phyloP scores from a whole-genome alignment of 1,284 basidiomycete species.

The Cryptococcus maquisensis region DNA sequence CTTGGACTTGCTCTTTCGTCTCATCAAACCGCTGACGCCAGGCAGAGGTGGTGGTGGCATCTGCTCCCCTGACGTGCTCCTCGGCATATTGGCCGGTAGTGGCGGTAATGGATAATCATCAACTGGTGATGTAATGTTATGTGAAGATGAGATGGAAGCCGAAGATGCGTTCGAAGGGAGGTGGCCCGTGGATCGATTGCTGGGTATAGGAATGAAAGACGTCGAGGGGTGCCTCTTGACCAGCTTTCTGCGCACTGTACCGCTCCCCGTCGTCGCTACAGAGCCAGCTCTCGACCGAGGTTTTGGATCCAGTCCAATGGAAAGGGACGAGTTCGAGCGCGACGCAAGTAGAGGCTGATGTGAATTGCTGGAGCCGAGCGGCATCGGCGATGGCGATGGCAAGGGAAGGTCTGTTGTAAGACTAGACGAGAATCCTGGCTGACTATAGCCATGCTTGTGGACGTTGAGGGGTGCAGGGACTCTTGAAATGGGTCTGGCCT shows the following conservation, averaged over 20 bases:
- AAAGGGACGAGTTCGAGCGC: conserved; percentile 9
- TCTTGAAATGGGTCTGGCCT: conserved; percentile 1
- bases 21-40: neutral
- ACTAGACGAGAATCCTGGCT: conserved; percentile 12
- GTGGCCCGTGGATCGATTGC: conserved; percentile 9
- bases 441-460: neutral
- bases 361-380: conserved; percentile 1
- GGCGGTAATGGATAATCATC: neutral
- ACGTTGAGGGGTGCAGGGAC: conserved; percentile 14
- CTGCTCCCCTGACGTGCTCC: conserved; percentile 24
- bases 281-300: conserved; percentile 13
- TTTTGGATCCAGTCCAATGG: neutral
- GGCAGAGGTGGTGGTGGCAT: conserved; percentile 36
- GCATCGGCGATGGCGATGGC: conserved; percentile 8
- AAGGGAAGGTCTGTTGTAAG: conserved; percentile 10
- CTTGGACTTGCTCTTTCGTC: conserved; percentile 11
- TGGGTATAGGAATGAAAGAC: conserved; percentile 21
- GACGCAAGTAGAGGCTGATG: conserved; percentile 7
- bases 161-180: conserved; percentile 6
- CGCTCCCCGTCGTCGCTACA: neutral
- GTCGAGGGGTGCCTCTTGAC: conserved; percentile 32
- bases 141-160: conserved; percentile 2
- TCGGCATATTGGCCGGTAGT: conserved; percentile 2
- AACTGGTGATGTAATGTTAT: neutral
- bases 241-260: conserved; percentile 15